These are phyloP conservation scores for Diaporthe sp. DNA, from an alignment of 2,329 filamentous ascomycete species.

Conservation along the genomic window DNA sequence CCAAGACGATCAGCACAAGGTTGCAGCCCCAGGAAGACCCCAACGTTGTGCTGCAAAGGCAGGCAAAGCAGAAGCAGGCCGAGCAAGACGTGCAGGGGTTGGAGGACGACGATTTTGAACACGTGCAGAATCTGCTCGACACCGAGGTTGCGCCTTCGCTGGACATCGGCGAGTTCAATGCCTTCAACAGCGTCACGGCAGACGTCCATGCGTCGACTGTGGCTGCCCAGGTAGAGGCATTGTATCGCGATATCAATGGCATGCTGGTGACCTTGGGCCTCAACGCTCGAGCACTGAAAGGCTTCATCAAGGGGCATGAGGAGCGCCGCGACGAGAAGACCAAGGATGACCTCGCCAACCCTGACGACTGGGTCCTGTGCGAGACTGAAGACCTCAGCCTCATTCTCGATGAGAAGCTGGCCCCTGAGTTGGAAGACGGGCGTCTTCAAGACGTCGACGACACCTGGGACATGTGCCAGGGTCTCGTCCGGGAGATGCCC, in stretches of 20 bases:
- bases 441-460: constrained; percentile 77
- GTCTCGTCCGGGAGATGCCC: constrained; percentile 78
- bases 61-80: constrained; percentile 67
- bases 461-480: constrained; percentile 77
- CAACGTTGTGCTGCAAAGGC: constrained; percentile 65
- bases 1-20: constrained; percentile 57
- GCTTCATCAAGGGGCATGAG: constrained; percentile 77
- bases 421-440: constrained; percentile 74
- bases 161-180: constrained; percentile 77
- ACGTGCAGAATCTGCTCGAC: constrained; percentile 76
- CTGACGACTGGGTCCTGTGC: constrained; percentile 79
- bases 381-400: constrained; percentile 79
- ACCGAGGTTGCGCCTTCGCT: constrained; percentile 73
- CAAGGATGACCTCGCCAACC: constrained; percentile 77
- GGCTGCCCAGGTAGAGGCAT: constrained; percentile 73
- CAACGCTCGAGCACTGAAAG: constrained; percentile 78
- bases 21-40: constrained; percentile 59
- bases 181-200: constrained; percentile 67
- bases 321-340: constrained; percentile 67
- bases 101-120: constrained; percentile 78
- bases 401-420: constrained; percentile 75
- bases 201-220: constrained; percentile 68
- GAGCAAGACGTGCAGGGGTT: constrained; percentile 70
- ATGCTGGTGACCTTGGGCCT: constrained; percentile 96
- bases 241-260: constrained; percentile 87